These are phyloP conservation scores for Apiospora rasikravindrae DNA, from an alignment of 2,329 filamentous ascomycete species.

Conservation along the genomic window DNA sequence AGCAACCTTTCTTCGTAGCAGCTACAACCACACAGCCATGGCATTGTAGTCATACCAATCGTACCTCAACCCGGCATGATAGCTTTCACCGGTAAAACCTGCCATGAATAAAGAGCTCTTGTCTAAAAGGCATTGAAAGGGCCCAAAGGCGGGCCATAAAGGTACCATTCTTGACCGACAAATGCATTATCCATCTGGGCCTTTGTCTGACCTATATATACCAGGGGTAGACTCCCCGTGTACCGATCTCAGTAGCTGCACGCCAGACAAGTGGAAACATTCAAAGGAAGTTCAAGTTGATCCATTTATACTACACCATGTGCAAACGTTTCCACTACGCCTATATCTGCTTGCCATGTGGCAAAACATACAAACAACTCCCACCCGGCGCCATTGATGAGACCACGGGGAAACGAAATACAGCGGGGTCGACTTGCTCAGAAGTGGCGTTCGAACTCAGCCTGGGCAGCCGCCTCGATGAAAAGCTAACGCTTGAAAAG, in stretches of 20 bases:
- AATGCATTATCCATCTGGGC: neutral
- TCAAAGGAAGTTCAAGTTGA: neutral
- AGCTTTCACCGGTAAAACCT: neutral
- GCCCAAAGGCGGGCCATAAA: neutral
- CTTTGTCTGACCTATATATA: neutral
- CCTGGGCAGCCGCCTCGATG: neutral
- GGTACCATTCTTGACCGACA: neutral
- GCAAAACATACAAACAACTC: neutral
- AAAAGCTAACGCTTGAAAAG: conserved; percentile 61
- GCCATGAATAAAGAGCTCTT: neutral
- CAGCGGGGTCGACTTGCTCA: conserved; percentile 13
- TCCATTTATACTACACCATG: neutral
- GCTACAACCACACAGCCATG: too few relatives aligned
- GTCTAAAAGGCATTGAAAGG: neutral
- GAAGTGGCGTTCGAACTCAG: neutral
- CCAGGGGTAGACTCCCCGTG: neutral
- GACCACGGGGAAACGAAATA: conserved; percentile 9
- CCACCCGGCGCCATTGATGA: conserved; percentile 10
- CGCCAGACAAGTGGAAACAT: neutral
- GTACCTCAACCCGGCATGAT: neutral
- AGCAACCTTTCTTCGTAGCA: too few relatives aligned
- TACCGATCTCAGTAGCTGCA: neutral
- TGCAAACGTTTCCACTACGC: conserved; percentile 17
- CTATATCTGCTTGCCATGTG: conserved; percentile 17
- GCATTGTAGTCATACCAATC: too few relatives aligned